A percentile compares a stretch with the other conserved stretches of the same genome.
These are phyloP conservation scores for Syncephalastrum monosporum DNA, from an alignment of 371 early-diverging fungal genomes.

Conservation along the genomic window DNA sequence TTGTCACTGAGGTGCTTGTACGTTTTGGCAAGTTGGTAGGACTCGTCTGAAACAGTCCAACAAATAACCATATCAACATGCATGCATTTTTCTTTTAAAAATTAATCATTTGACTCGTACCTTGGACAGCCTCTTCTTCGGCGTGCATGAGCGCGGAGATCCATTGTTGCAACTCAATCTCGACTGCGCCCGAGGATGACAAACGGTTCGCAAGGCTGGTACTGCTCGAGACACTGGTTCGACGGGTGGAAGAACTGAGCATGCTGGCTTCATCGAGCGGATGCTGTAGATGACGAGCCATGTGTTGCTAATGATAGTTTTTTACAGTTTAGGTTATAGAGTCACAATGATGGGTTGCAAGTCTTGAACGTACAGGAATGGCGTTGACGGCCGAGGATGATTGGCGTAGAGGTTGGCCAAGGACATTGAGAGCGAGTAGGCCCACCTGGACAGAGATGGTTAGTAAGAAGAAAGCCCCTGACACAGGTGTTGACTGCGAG, in stretches of 20 bases:
- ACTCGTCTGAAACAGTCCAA: conserved; percentile 11
- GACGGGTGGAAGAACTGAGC: conserved; percentile 40
- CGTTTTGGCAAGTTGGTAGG: conserved; percentile 49
- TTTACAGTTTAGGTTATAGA: neutral
- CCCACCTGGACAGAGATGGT: conserved; percentile 20
- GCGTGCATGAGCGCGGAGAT: conserved; percentile 30
- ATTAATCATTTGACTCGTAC: conserved; percentile 13
- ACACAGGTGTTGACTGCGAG: too few relatives aligned
- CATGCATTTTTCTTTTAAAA: neutral
- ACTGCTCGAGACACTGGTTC: conserved; percentile 46
- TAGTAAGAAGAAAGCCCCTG: conserved; percentile 1
- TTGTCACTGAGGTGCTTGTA: conserved; percentile 43
- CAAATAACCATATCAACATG: neutral
- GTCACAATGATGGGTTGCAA: neutral
- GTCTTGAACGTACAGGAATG: conserved; percentile 13
- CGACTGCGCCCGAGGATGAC: conserved; percentile 26
- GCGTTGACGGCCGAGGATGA: conserved; percentile 8
- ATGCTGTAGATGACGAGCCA: conserved; percentile 19
- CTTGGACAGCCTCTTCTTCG: conserved; percentile 38
- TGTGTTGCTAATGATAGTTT: conserved; percentile 23
- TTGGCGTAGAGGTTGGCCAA: conserved; percentile 22
- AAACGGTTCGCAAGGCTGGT: conserved; percentile 28
- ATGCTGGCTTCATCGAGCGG: conserved; percentile 38
- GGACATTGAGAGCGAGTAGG: conserved; percentile 22
- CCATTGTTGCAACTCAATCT: conserved; percentile 46